phyloP scores from a whole-genome alignment of 768 basidiomycete genomes.

The Termitomyces sp. region DNA sequence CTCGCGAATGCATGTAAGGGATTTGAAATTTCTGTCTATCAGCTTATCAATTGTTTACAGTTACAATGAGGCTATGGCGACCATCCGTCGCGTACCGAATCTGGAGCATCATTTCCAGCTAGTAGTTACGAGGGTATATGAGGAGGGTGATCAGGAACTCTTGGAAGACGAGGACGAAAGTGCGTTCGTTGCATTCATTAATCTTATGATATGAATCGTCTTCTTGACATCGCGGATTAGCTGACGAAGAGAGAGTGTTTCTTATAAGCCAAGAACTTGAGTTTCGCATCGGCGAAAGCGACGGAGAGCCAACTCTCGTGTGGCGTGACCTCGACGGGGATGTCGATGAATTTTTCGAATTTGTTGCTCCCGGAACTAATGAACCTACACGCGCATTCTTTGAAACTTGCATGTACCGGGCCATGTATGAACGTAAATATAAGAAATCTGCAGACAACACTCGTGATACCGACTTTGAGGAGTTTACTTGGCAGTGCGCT shows the following conservation, averaged over 20 bases:
- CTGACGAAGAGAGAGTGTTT: slow-evolving; percentile 91
- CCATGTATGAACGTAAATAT: slow-evolving; percentile 95
- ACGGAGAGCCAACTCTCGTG: slow-evolving; percentile 75
- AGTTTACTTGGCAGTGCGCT: slow-evolving; percentile 82
- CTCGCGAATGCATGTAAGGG: slow-evolving; percentile 94
- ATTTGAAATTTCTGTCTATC: neutral
- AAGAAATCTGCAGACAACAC: slow-evolving; percentile 64
- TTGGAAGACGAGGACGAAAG: slow-evolving; percentile 93
- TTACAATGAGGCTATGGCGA: slow-evolving; percentile 93
- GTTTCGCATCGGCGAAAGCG: slow-evolving; percentile 70
- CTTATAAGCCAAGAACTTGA: slow-evolving; percentile 87
- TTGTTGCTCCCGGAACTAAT: slow-evolving; percentile 75
- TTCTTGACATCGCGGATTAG: slow-evolving; percentile 32
- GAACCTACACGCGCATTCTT: slow-evolving; percentile 84
- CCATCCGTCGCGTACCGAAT: slow-evolving; percentile 79
- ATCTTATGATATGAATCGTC: neutral
- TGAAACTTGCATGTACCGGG: slow-evolving; percentile 91
- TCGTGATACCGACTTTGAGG: slow-evolving; percentile 61
- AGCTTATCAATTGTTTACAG: slow-evolving; percentile 34
- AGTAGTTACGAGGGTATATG: slow-evolving; percentile 93
- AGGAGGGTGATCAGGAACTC: slow-evolving; percentile 94
- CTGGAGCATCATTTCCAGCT: slow-evolving; percentile 83
- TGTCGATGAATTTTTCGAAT: slow-evolving; percentile 91
- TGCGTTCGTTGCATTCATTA: slow-evolving; percentile 24
- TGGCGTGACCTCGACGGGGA: slow-evolving; percentile 94